These are phyloP conservation scores for Aspergillus nanangensis DNA, from an alignment of 495 filamentous ascomycete genomes.

Conservation along the genomic window DNA sequence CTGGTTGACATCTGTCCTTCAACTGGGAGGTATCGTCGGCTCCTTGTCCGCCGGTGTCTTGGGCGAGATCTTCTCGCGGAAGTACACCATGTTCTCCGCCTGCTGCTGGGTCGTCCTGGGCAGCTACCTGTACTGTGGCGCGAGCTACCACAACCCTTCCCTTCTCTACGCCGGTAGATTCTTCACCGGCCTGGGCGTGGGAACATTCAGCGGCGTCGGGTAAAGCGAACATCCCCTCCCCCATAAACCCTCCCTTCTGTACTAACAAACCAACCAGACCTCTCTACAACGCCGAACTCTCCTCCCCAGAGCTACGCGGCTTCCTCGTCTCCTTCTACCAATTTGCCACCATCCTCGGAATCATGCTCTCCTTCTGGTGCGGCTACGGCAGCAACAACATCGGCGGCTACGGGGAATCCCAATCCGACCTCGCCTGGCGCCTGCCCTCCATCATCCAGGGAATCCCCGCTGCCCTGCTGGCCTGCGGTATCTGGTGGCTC, in stretches of 20 bases:
- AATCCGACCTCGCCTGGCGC: slow-evolving; percentile 41
- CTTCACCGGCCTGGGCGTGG: slow-evolving; percentile 66
- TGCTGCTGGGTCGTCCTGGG: slow-evolving; percentile 63
- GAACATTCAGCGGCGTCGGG: slow-evolving; percentile 49
- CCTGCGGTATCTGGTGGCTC: slow-evolving; percentile 39
- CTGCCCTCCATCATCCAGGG: slow-evolving; percentile 48
- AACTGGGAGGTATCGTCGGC: slow-evolving; percentile 70
- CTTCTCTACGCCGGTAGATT: slow-evolving; percentile 61
- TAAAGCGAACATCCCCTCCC: too few species aligned
- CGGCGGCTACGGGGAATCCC: slow-evolving; percentile 28
- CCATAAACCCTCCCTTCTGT: too few species aligned
- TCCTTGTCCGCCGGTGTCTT: slow-evolving; percentile 51
- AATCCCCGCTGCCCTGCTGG: slow-evolving; percentile 38
- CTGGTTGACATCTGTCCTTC: slow-evolving; percentile 56
- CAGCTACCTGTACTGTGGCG: slow-evolving; percentile 51
- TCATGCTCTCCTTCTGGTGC: slow-evolving; percentile 68
- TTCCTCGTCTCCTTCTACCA: slow-evolving; percentile 72
- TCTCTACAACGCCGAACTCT: slow-evolving; percentile 72
- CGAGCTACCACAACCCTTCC: slow-evolving; percentile 56
- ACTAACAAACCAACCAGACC: too few species aligned
- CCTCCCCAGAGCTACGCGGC: slow-evolving; percentile 70
- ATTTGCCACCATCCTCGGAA: slow-evolving; percentile 78
- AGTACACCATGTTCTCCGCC: slow-evolving; percentile 64
- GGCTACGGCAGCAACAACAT: slow-evolving; percentile 54
- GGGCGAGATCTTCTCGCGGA: slow-evolving; percentile 64